A percentile compares a stretch with the other conserved stretches of the same genome.
Evolutionary conservation across 345 rosid species (phyloP).

Genomic region (Alliaria petiolata): DNA sequence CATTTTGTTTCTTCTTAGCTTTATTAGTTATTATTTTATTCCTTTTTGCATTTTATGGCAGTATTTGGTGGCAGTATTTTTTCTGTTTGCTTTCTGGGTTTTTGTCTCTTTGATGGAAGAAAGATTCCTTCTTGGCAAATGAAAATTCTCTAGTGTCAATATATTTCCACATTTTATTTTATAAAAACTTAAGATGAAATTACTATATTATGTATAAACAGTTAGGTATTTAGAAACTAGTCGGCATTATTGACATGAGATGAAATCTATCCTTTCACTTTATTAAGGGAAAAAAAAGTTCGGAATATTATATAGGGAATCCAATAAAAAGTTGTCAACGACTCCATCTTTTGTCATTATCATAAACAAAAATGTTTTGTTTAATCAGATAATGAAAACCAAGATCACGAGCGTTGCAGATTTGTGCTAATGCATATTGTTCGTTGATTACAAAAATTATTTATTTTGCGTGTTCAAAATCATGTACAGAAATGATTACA

Average conservation of each 20-base stretch:
- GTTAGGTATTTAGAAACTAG: slow-evolving; percentile 17
- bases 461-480: neutral
- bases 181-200: neutral
- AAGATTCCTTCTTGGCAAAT: slow-evolving; percentile 52
- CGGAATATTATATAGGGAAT: slow-evolving; percentile 7
- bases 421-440: neutral
- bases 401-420: slow-evolving; percentile 2
- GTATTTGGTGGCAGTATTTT: slow-evolving; percentile 31
- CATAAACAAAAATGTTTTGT: slow-evolving; percentile 1
- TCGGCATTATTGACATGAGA: slow-evolving; percentile 19
- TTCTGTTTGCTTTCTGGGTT: slow-evolving; percentile 34
- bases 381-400: neutral
- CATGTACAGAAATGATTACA: neutral
- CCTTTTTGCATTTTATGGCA: slow-evolving; percentile 35
- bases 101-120: slow-evolving; percentile 41
- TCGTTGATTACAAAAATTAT: neutral
- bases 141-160: slow-evolving; percentile 14
- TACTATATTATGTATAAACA: slow-evolving; percentile 9
- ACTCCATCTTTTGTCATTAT: slow-evolving; percentile 19
- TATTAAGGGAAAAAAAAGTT: neutral
- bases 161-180: slow-evolving; percentile 1
- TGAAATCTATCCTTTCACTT: slow-evolving; percentile 33
- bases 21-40: slow-evolving; percentile 25
- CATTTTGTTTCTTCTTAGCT: slow-evolving; percentile 22
- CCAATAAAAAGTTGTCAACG: slow-evolving; percentile 33